Base-by-base conservation (phyloP, 2,329 filamentous ascomycete species). In the Venturia effusa region DNA sequence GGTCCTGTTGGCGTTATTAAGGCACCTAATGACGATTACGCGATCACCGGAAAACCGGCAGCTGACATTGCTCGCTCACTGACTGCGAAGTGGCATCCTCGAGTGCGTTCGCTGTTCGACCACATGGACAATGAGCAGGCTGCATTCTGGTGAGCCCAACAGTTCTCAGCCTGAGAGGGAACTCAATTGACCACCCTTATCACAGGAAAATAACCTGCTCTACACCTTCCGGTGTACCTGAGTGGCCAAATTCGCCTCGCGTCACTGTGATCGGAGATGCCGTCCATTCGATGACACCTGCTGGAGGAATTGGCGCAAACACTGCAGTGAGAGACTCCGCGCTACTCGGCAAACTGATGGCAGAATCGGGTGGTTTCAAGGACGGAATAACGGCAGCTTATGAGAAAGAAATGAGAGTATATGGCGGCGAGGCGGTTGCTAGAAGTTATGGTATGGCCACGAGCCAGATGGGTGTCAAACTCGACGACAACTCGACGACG, bases 261-360 rank as follows among this genome's bases (percentile, higher is more conserved):
- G 82, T 85, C 11, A 85, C 83, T 0, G 75, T 84, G 0, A 81
- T 85, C 63, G 83, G 83, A 0, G 83, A 85, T 67, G 82, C 83
- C 0, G 81, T 72, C 3, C 83, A 85, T 66, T 78, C 77, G 0
- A 85, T 85, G 83, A 84, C 82, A 0, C 83, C 83, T 0, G 80
- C 80, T 0, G 81, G 80, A 0, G 82, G 82, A 0, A 77, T 82
- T 13, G 83, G 83, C 0, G 83, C 83, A 0, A 84, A 84, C 66
- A 85, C 83, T 1, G 83, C 83, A 5, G 74, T 84, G 0, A 71
- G 75, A 51, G 83, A 85, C 68, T 80, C 83, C 11, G 83, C 81
- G 0, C 64, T 85, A 64, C 74, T 85, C 2, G 83, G 82, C 0
- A 75, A 74, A 66, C 66, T 86, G 64, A 59, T 86, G 39, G 68